Base-by-base conservation (phyloP, 805 yeast genomes). In the Lipomyces starkeyi region DNA sequence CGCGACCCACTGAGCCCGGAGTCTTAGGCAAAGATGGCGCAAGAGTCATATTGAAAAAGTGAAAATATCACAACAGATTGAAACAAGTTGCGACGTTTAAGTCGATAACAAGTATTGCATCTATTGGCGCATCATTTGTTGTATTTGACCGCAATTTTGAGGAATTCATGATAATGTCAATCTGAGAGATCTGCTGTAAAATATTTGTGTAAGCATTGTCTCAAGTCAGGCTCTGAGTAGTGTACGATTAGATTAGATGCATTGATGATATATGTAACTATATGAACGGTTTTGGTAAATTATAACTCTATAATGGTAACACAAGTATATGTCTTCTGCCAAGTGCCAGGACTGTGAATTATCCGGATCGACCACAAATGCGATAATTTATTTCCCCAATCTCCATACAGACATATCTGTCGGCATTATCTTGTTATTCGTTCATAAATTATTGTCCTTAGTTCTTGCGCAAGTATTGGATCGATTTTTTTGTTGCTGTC, bases 21-120 rank as follows among this genome's bases (percentile, higher is more conserved):
- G 65, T 65, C 27, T 32, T 65, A n/a, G 68, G 68, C 27, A 61
- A 57, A 40, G 62, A 58, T 8, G 65, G 68, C 20, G 68, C 68
- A 9, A 37, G 68, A 25, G 43, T 65, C 54, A 32, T 65, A n/a
- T 53, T 65, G 62, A 40, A 37, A n/a, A 47, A 40, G 40, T 62
- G 43, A 53, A 17, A 37, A 37, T 29, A 2, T 35, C 40, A 4
- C 11, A 35, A 11, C 14, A 37, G 5, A 11, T 11, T 37, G 13
- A 37, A 37, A 37, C 40, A 9, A 17, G 14, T 37, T 14, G 40
- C 40, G 40, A 37, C 5, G 13, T 37, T 3, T 14, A 37, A 37
- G 17, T 37, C 40, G 3, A 13, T 9, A 35, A 35, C 14, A 35
- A 43, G 8, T 6, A 43, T 43, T 43, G 3, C 5, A 37, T 14